Conservation (phyloP, 352 stramenopile genomes). For the Phytophthora citrophthora region DNA sequence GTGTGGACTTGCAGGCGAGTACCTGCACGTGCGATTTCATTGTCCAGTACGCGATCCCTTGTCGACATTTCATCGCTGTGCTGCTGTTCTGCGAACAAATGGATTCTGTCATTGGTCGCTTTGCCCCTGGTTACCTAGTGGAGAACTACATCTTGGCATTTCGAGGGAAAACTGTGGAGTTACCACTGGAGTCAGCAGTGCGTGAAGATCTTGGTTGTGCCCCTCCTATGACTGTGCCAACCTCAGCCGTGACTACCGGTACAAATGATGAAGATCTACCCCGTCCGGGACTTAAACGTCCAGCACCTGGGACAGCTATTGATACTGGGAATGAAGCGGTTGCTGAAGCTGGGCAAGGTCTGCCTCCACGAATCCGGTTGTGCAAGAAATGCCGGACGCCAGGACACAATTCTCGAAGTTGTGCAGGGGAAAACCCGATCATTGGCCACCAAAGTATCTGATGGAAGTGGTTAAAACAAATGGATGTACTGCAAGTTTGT, state of each 20-base stretch:
- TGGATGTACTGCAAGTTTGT: not conserved
- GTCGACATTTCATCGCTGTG: conserved; percentile 64
- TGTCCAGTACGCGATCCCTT: conserved; percentile 61
- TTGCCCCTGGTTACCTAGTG: conserved; percentile 52
- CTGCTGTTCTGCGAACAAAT: conserved; percentile 61
- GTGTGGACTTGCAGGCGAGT: conserved; percentile 52
- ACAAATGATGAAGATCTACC: not conserved
- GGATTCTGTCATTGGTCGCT: conserved; percentile 49
- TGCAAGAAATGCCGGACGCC: conserved; percentile 54
- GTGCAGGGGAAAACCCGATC: conserved; percentile 25
- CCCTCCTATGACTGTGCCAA: conserved; percentile 13
- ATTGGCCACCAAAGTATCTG: conserved; percentile 20
- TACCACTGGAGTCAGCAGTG: conserved; percentile 48
- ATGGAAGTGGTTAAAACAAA: not conserved
- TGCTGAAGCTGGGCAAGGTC: conserved; percentile 12
- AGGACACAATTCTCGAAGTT: conserved; percentile 65
- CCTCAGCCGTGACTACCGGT: not conserved
- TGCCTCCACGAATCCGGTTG: conserved; percentile 33
- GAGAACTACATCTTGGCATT: conserved; percentile 47
- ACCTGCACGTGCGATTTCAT: conserved; percentile 66
- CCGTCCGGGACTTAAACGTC: conserved; percentile 13
- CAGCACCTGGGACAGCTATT: conserved; percentile 7
- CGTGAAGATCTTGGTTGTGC: conserved; percentile 24
- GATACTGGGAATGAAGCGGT: not conserved
- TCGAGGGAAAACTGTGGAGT: conserved; percentile 46